Evolutionary conservation across 164 flowering plant species (phyloP).

Genomic region (Vitis vinifera): ASM3070453v1 NC_081823.1:25650001-25650500

Average conservation of each 20-base stretch:
- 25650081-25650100: not conserved
- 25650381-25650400: not conserved
- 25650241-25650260: slow-evolving; percentile 72
- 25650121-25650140: slow-evolving; percentile 8
- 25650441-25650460: too few species aligned
- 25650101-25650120: not conserved
- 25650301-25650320: slow-evolving; percentile 65
- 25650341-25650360: not conserved
- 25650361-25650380: too few species aligned
- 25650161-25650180: slow-evolving; percentile 26
- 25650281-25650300: slow-evolving; percentile 66
- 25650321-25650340: slow-evolving; percentile 69
- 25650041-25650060: too few species aligned
- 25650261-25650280: slow-evolving; percentile 68
- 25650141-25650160: not conserved
- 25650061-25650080: not conserved
- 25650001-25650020: too few species aligned
- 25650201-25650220: slow-evolving; percentile 59
- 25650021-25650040: too few species aligned
- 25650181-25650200: slow-evolving; percentile 58
- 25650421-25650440: too few species aligned
- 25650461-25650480: too few species aligned
- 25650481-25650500: too few species aligned
- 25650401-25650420: too few species aligned
- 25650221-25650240: slow-evolving; percentile 79